A percentile compares a stretch with the other conserved stretches of the same genome.
Evolutionary conservation across 2,329 filamentous ascomycete genomes (phyloP).

Genomic region (Aurifilum marmelostoma): DNA sequence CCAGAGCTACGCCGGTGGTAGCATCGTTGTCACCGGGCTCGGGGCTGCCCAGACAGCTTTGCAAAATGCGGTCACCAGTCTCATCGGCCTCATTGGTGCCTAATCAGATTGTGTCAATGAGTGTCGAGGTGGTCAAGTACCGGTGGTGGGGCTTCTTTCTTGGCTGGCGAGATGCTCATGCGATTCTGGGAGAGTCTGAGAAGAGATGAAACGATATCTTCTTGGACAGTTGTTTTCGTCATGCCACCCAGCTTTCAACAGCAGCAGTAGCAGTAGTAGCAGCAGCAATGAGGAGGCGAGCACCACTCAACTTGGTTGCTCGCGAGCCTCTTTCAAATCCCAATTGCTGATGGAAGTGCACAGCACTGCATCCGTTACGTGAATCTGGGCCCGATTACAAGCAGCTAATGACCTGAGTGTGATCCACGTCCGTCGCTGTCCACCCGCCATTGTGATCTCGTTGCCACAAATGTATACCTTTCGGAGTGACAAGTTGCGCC

Average conservation of each 20-base stretch:
- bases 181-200: background rate
- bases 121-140: too few species aligned
- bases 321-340: background rate
- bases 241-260: background rate
- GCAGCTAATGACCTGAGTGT: background rate
- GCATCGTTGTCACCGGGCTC: background rate
- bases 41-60: background rate
- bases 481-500: background rate
- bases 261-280: background rate
- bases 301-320: slow-evolving; percentile 9
- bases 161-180: background rate
- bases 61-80: background rate
- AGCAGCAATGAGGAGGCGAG: background rate
- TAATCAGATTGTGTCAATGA: background rate
- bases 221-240: background rate
- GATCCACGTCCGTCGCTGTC: too few species aligned
- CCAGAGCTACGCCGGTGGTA: background rate
- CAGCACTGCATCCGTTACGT: background rate
- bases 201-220: background rate
- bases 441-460: background rate
- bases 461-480: background rate
- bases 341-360: background rate
- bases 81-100: background rate
- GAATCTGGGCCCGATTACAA: background rate
- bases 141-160: background rate